Conservation (phyloP, 2,329 filamentous ascomycete genomes). For the Xylaria multiplex region DNA sequence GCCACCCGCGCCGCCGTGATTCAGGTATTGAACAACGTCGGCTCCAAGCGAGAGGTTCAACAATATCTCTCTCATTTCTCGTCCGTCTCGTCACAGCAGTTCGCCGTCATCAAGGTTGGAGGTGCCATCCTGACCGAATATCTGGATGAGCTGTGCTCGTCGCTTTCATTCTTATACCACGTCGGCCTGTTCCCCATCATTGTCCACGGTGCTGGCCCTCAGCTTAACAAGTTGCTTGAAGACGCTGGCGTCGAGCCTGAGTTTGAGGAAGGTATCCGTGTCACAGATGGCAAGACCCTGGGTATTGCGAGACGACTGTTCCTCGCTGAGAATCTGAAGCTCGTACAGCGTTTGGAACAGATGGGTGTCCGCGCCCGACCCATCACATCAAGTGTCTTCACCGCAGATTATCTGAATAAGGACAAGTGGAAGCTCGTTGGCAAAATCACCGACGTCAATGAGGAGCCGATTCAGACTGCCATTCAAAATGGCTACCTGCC, state of each 20-base stretch:
- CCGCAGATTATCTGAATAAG: constrained; percentile 94
- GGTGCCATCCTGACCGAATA: constrained; percentile 96
- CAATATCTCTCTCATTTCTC: constrained; percentile 98
- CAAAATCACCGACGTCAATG: constrained; percentile 93
- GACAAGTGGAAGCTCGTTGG: constrained; percentile 96
- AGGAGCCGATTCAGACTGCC: constrained; percentile 86
- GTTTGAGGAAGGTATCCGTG: constrained; percentile 94
- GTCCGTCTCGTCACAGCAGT: constrained; percentile 94
- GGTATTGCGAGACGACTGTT: constrained; percentile 92
- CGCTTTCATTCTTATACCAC: constrained; percentile 90
- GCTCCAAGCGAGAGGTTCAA: constrained; percentile 94
- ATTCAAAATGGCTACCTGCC: constrained; percentile 92
- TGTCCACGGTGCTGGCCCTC: constrained; percentile 92
- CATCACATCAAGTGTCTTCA: constrained; percentile 89
- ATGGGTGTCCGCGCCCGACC: constrained; percentile 90
- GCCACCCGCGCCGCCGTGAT: constrained; percentile 83
- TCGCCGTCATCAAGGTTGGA: constrained; percentile 98
- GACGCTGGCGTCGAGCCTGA: constrained; percentile 92
- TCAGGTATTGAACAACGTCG: constrained; percentile 93
- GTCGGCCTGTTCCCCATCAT: constrained; percentile 95
- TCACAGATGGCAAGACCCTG: constrained; percentile 95
- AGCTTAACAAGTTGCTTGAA: constrained; percentile 91
- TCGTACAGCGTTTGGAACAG: constrained; percentile 88
- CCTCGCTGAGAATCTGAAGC: constrained; percentile 91
- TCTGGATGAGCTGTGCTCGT: constrained; percentile 88